Evolutionary conservation across 345 rosid species (phyloP).

Genomic region (Geranium rotundifolium): DNA sequence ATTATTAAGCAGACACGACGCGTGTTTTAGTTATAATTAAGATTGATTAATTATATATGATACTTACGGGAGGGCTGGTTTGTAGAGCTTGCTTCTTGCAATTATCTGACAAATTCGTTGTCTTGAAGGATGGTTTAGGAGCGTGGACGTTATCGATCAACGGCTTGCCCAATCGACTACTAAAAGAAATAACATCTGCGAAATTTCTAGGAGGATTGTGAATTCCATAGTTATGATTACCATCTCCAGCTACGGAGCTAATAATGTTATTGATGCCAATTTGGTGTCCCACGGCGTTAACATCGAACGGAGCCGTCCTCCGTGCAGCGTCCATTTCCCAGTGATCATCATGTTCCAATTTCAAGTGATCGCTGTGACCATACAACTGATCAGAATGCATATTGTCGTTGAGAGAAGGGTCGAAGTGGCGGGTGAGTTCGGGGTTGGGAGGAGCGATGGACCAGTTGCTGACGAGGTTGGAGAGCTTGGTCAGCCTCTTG

Average conservation of each 20-base stretch:
- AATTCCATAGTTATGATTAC: constrained; percentile 19
- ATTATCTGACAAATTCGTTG: constrained; percentile 32
- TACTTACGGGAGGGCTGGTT: constrained; percentile 32
- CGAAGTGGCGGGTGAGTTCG: constrained; percentile 22
- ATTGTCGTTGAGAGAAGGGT: constrained; percentile 20
- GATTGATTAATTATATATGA: too few species aligned
- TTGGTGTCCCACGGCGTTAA: constrained; percentile 13
- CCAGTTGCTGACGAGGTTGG: constrained; percentile 55
- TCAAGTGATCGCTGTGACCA: too few species aligned
- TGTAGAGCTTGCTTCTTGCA: constrained; percentile 40
- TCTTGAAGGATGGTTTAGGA: constrained; percentile 32
- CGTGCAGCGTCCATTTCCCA: constrained; percentile 5
- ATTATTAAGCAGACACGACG: not conserved
- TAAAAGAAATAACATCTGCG: constrained; percentile 11
- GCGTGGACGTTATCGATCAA: constrained; percentile 25
- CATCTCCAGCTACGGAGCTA: constrained; percentile 1
- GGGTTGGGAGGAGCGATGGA: constrained; percentile 59
- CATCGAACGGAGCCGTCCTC: not conserved
- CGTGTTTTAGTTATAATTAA: too few species aligned
- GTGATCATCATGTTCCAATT: constrained; percentile 8
- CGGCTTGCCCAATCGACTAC: constrained; percentile 35
- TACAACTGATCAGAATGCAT: too few species aligned
- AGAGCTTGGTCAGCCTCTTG: constrained; percentile 35
- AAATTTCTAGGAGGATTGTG: constrained; percentile 19
- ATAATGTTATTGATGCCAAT: constrained; percentile 10